Base-by-base conservation (phyloP, 140 eudicot genomes). In the Eryngium alpinum region DNA sequence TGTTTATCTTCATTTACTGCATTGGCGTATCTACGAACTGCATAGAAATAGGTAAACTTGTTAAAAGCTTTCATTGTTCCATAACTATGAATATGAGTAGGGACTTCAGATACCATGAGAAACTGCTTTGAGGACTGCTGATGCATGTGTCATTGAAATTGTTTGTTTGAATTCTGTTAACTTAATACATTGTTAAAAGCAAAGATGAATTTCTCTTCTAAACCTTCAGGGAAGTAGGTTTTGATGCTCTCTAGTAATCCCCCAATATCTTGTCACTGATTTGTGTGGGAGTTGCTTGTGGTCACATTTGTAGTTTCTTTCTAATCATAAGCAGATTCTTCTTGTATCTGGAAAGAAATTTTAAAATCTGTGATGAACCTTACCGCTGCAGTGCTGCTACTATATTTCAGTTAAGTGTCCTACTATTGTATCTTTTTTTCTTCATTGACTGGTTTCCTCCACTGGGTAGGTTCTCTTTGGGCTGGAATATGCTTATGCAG, bases 401-500 rank as follows among this genome's bases (percentile, higher is more conserved):
- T 70, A 28, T 6, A 70, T 18, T 70, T 18, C 16, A 9, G n/a
- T 31, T 32, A 51, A 27, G 34, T 15, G 46, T 18, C 65, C 34
- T 38, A 7, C 7, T 38, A 38, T 27, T 18, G 5, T 17, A 9
- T 5, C 16, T 56, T 62, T 71, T n/a, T 65, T 80, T 80, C 51
- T 25, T 14, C 12, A 44, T 38, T 24, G 75, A 14, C 82, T 46
- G 44, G 15, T 29, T 46, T 49, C 4, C 27, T 69, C 50, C 63
- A 82, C 60, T 83, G 16, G 1, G 75, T 82, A 91, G 97, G 92
- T 93, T 71, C 91, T 96, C 31, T 91, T 81, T 83, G 99, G 96
- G 53, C 88, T 96, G 84, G 99, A 96, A 80, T 96, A 93, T 71
- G 88, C 89, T 51, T 89, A 96, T 87, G 97, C 94, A 71, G 77